These are phyloP conservation scores for Macrolepiota fuliginosa DNA, from an alignment of 768 basidiomycete genomes.

Conservation along the genomic window DNA sequence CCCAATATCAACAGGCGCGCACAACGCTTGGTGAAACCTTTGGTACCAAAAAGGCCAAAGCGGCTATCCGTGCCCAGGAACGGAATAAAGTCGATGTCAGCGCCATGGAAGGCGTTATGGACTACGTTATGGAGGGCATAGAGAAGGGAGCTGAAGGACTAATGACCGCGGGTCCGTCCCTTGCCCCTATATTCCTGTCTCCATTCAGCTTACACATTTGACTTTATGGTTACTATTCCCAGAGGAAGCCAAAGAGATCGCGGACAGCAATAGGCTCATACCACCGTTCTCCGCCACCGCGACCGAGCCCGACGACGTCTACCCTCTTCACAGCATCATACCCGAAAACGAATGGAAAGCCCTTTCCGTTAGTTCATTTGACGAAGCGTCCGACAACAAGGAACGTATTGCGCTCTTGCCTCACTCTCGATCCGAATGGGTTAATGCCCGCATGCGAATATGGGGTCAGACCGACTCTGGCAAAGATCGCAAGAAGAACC, in stretches of 20 bases:
- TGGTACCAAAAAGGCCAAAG: conserved; percentile 92
- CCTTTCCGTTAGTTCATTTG: conserved; percentile 54
- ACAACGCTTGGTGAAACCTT: conserved; percentile 89
- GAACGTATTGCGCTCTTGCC: conserved; percentile 60
- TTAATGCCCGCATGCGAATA: conserved; percentile 59
- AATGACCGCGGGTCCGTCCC: conserved; percentile 61
- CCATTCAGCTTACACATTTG: not conserved
- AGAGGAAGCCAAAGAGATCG: conserved; percentile 68
- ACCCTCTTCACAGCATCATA: conserved; percentile 73
- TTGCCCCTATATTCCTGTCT: not conserved
- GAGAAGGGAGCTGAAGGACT: conserved; percentile 67
- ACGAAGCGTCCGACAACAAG: conserved; percentile 43
- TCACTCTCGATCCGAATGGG: conserved; percentile 62
- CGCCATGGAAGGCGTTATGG: conserved; percentile 83
- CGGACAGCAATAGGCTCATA: conserved; percentile 67
- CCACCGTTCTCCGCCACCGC: conserved; percentile 74
- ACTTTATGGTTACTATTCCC: conserved; percentile 12
- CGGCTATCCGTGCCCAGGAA: conserved; percentile 79
- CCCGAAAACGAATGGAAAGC: conserved; percentile 79
- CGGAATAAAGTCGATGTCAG: conserved; percentile 87
- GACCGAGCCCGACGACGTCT: conserved; percentile 66
- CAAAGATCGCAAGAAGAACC: conserved; percentile 54
- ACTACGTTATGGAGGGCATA: conserved; percentile 82
- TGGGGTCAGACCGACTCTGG: conserved; percentile 38
- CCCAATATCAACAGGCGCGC: conserved; percentile 60